Evolutionary conservation across 208 protist species (phyloP), one percentile per base, ranked within the genome.

Genomic region (Trypanosoma theileri): DNA sequence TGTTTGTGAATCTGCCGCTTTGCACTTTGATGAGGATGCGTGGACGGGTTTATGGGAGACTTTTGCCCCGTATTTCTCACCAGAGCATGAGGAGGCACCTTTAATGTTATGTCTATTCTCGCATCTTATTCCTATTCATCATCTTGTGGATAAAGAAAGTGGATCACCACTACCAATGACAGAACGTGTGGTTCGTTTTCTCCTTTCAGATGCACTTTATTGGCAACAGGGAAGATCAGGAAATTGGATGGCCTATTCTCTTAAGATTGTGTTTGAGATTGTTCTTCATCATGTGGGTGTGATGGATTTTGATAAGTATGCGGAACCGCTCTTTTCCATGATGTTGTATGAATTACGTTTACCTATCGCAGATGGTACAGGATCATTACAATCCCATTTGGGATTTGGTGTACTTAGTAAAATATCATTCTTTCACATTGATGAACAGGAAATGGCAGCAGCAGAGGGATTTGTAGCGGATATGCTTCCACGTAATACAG

Each of bases 291-390:
- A 85, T 68, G 70, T 84, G 13, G 83, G 85, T 11, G 40, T 82
- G 35, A 22, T 77, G 24, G 73, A 82, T 50, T 69, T 91, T 50
- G 77, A 86, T 62, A 75, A 52, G 12, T 88, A 85, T 60, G 86
- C 89, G 11, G 89, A 92, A 69, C 80, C 86, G 12, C 65, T 91
- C 44, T 95, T 92, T 73, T 85, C 82, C 0, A 50, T 70, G 42
- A 69, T 88, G 62, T 71, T 91, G 17, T 61, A 45, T 42, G 53
- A 70, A 10, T 42, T 92, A 40, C 28, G 72, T 22, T 73, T 91
- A 40, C 83, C 82, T 50, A 80, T 70, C 28, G 41, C 46, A 9
- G 51, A 63, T 17, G 40, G 19, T 28, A 58, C 24, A 21, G 28
- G 0, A 17, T n/a, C 13, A 26, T 55, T 52, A 16, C 19, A 21